Conservation (phyloP, 371 early-diverging fungal genomes). For the Blakeslea trispora region DNA sequence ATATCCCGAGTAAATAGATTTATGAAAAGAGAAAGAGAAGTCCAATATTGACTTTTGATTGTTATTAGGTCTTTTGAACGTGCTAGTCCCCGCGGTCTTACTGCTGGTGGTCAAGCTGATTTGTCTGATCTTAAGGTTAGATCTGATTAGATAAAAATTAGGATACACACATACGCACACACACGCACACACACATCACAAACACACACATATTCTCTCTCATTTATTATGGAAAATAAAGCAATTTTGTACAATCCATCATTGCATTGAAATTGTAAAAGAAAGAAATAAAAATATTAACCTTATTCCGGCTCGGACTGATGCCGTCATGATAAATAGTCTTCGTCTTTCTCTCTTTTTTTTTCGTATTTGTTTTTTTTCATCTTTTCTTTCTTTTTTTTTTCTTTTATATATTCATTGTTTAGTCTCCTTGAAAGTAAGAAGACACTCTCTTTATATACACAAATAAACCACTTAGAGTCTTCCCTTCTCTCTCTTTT, state of each 20-base stretch:
- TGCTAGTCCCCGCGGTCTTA: conserved; percentile 44
- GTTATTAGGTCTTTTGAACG: conserved; percentile 44
- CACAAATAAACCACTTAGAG: no score
- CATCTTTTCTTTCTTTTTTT: no score
- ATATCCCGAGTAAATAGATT: conserved; percentile 56
- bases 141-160: conserved; percentile 35
- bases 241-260: no score
- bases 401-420: no score
- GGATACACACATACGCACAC: conserved; percentile 9
- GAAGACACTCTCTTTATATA: no score
- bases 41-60: neutral
- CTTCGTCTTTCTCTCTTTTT: conserved; percentile 6
- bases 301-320: neutral
- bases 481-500: neutral
- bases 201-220: no score
- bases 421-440: no score
- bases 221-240: no score
- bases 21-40: no score
- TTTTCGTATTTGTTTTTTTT: conserved; percentile 7
- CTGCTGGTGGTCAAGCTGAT: conserved; percentile 41
- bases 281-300: neutral
- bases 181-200: no score
- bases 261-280: no score
- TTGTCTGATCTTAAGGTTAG: conserved; percentile 48
- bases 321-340: conserved; percentile 7